Percentiles rank a stretch among this genome's conserved stretches.
Evolutionary conservation across 805 yeast species (phyloP).

Genomic region (Geotrichum ghanense): DNA sequence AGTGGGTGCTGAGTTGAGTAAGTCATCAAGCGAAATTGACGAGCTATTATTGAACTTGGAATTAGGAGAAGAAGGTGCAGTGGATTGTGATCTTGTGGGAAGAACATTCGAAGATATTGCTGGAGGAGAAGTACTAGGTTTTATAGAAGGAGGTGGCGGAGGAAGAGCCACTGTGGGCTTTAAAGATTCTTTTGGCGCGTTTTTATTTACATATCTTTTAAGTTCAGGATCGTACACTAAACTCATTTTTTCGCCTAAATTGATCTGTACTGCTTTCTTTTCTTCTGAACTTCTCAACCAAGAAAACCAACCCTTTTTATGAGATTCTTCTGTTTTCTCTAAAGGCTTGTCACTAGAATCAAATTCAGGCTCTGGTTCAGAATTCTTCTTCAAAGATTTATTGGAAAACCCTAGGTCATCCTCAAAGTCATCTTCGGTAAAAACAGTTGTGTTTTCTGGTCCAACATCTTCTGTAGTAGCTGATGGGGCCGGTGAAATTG

Average conservation of each 20-base stretch:
- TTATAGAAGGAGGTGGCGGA: conserved; percentile 41
- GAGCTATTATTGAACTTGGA: conserved; percentile 12
- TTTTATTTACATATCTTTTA: conserved; percentile 77
- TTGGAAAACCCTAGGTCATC: conserved; percentile 13
- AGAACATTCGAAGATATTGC: conserved; percentile 7
- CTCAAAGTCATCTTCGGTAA: conserved; percentile 8
- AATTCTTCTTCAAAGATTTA: conserved; percentile 7
- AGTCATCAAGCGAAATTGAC: conserved; percentile 36
- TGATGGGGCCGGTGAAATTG: background rate
- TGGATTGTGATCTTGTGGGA: conserved; percentile 13
- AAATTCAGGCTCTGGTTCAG: background rate
- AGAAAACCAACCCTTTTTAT: conserved; percentile 34
- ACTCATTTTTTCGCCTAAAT: conserved; percentile 66
- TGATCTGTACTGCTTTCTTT: conserved; percentile 72
- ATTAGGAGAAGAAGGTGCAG: conserved; percentile 14
- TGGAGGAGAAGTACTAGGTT: background rate
- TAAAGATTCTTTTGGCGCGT: conserved; percentile 27
- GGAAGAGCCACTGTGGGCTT: conserved; percentile 44
- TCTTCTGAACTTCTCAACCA: conserved; percentile 54
- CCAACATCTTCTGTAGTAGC: background rate
- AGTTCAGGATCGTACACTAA: conserved; percentile 75
- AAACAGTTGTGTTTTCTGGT: background rate
- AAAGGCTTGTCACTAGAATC: conserved; percentile 14
- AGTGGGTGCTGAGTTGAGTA: conserved; percentile 29
- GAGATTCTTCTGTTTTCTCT: conserved; percentile 17